phyloP scores from a whole-genome alignment of 495 filamentous ascomycete species.

The Astrocystis sublimbata region DNA sequence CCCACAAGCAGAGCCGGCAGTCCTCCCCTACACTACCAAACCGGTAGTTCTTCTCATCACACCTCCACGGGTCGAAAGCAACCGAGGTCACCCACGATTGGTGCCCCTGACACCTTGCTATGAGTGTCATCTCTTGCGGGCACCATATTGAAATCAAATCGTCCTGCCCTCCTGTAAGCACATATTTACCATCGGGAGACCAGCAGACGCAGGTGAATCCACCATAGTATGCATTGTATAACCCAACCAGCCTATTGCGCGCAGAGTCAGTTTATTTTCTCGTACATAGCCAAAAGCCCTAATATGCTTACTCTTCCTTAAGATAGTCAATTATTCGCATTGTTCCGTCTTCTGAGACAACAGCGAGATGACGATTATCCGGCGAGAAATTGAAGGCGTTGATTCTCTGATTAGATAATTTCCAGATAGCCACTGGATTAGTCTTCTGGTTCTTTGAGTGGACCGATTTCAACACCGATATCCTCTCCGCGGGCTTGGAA shows the following conservation, averaged over 20 bases:
- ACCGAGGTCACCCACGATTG: conserved; percentile 93
- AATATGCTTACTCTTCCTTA: conserved; percentile 71
- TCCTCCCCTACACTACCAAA: conserved; percentile 97
- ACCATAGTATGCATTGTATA: conserved; percentile 91
- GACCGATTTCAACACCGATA: conserved; percentile 80
- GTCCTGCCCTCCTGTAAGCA: conserved; percentile 93
- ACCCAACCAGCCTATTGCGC: conserved; percentile 65
- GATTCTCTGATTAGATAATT: conserved; percentile 82
- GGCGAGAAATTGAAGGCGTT: conserved; percentile 90
- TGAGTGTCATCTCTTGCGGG: conserved; percentile 74
- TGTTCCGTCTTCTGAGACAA: conserved; percentile 89
- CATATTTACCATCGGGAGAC: conserved; percentile 96
- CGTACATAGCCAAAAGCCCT: conserved; percentile 5
- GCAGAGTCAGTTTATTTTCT: background rate
- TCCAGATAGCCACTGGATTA: conserved; percentile 91
- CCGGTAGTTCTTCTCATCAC: conserved; percentile 89
- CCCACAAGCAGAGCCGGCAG: conserved; percentile 86
- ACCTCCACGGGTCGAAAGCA: conserved; percentile 94
- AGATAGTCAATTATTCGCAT: conserved; percentile 89
- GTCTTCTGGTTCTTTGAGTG: conserved; percentile 89
- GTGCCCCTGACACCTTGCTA: conserved; percentile 90
- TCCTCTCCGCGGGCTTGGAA: conserved; percentile 41
- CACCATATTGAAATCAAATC: conserved; percentile 95
- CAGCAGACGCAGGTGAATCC: conserved; percentile 90
- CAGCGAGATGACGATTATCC: conserved; percentile 80